Base-by-base conservation (phyloP, 495 filamentous ascomycete species). In the Evernia prunastri region DNA sequence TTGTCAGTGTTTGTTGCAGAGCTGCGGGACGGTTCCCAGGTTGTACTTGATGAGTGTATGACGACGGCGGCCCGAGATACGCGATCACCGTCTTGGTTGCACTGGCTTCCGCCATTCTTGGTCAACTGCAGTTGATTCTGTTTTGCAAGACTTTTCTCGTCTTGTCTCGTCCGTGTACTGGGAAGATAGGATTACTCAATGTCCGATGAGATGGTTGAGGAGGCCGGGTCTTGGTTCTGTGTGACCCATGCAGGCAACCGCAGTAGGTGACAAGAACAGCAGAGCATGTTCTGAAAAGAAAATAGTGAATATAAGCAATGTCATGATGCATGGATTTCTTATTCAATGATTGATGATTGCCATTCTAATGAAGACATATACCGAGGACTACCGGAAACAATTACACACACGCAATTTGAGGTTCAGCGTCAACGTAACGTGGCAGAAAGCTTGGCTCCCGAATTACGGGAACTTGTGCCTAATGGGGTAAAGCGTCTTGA, bases 41-140 rank as follows among this genome's bases (percentile, higher is more conserved):
- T 43, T 35, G 39, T 81, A 95, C 92, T 84, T 97, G 92, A 74
- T 97, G 92, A 13, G 94, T 92, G 75, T 95, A 96, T 13, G 91
- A 93, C 7, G 89, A 84, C 23, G 79, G 67, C 15, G 93, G 92
- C 23, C 93, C 93, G n/a, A 97, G 75, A 72, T 88, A 97, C 42
- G 89, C 87, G 31, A 96, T 89, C 9, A 49, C 2, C 27, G 33
- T 51, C 11, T 59, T 59, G 10, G 54, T 18, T 12, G 62, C 11
- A 43, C 36, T 25, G 54, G 12, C 9, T 47, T 35, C 33, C 20
- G 56, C n/a, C 62, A 64, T 64, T 33, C 12, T 64, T 33, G 35
- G 29, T 18, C 17, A 35, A 53, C 18, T 23, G 17, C 13, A 49
- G 43, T 35, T 6, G 18, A 18, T 10, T 31, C 17, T 53, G n/a